A percentile compares a stretch with the other conserved stretches of the same genome.
Conservation (phyloP, 116 monocot species). For the Papilionanthe hybrid region DNA sequence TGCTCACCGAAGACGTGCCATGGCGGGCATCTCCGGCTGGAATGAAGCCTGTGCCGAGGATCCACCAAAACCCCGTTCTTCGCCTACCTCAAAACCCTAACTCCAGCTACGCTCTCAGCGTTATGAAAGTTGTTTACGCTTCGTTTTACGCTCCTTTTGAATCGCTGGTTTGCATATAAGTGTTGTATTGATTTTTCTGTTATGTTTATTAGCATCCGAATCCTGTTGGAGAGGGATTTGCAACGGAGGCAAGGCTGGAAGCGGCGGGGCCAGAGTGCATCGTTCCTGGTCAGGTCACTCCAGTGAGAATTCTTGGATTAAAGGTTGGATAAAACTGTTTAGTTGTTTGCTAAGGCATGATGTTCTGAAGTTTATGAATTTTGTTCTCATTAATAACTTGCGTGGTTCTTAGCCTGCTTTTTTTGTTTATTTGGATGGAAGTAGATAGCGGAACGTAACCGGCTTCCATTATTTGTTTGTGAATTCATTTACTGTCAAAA, state of each 20-base stretch:
- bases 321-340: conserved; percentile 39
- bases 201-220: conserved; percentile 42
- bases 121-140: conserved; percentile 51
- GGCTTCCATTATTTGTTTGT: background rate
- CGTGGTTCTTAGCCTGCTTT: background rate
- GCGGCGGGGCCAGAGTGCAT: conserved; percentile 86
- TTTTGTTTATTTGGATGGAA: background rate
- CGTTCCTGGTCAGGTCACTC: conserved; percentile 72
- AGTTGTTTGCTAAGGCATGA: background rate
- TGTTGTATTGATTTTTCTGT: background rate
- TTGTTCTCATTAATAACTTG: background rate
- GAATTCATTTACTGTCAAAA: background rate
- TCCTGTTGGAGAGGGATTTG: conserved; percentile 79
- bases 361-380: background rate
- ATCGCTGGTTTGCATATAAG: background rate
- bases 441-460: background rate
- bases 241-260: conserved; percentile 68
- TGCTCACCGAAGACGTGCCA: conserved; percentile 83
- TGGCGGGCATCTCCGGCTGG: conserved; percentile 60
- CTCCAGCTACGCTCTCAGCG: conserved; percentile 56
- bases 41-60: conserved; percentile 58
- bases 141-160: background rate
- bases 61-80: conserved; percentile 74
- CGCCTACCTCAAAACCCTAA: conserved; percentile 45
- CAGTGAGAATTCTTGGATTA: conserved; percentile 72